Base-by-base conservation (phyloP, 805 yeast species). In the Cyberlindnera mississippiensis region DNA sequence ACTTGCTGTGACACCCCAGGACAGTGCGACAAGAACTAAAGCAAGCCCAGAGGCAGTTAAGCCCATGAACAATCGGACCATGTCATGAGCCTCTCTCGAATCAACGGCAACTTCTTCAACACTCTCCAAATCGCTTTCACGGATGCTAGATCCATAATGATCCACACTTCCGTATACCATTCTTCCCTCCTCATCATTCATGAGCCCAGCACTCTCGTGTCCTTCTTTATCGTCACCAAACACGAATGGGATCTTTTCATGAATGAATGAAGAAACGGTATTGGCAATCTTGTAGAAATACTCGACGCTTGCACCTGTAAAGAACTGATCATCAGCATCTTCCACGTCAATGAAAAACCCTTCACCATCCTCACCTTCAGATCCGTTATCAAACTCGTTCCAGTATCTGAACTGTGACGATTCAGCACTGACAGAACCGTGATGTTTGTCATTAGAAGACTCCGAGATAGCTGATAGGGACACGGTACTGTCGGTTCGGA, bases 351-450 rank as follows among this genome's bases (percentile, higher is more conserved):
- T 66, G 38, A 65, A 61, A 5, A 66, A 68, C 6, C 52, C 64
- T 27, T 55, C 65, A 27, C 58, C 66, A 26, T 66, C 69, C 43
- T 66, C 77, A 33, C 62, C 75, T 44, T 78, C 85, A 1, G 81
- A 77, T 0, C 74, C 75, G 51, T 80, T 69, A 52, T 80, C 85
- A 55, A 80, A 80, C 60, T 80, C 85, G 53, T 80, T 80, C 85
- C 85, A 80, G 56, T 80, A 80, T 35, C 81, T 57, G 31, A 53
- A 53, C 51, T 38, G 59, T 39, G 51, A 33, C 1, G 49, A 46
- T 38, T 55, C 56, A 29, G 47, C 28, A 40, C 45, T 24, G 37
- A 37, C 33, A 36, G 37, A 24, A 26, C 30, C 33, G 11, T 40
- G 34, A 4, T 35, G 32, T n/a, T 17, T 28, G 16, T 40, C 44